phyloP scores from a whole-genome alignment of 306 rosid species.

The Casuarina cunninghamiana region DNA sequence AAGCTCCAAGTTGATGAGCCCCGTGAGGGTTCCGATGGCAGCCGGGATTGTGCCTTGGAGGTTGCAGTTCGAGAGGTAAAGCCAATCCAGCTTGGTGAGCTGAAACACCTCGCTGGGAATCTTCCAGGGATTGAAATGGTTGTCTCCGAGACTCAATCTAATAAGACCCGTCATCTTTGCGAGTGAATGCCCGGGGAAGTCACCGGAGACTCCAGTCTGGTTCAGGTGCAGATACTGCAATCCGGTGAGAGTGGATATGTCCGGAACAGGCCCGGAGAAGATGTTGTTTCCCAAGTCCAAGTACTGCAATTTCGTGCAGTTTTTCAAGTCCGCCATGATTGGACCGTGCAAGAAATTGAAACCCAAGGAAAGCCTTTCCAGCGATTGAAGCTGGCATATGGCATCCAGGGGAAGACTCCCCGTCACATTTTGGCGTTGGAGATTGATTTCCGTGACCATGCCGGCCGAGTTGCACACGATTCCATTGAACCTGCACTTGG shows the following conservation, averaged over 20 bases:
- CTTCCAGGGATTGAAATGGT: constrained; percentile 45
- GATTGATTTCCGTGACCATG: constrained; percentile 55
- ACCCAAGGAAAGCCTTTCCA: constrained; percentile 61
- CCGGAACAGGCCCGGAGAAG: constrained; percentile 65
- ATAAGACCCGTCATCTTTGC: constrained; percentile 44
- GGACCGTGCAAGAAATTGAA: constrained; percentile 50
- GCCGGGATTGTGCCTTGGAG: constrained; percentile 62
- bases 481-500: constrained; percentile 55
- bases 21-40: constrained; percentile 63
- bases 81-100: constrained; percentile 56
- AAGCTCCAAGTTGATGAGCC: constrained; percentile 60
- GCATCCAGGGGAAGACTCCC: constrained; percentile 64
- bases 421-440: constrained; percentile 40
- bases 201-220: constrained; percentile 61
- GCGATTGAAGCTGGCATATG: constrained; percentile 57
- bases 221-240: constrained; percentile 57
- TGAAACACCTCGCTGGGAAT: constrained; percentile 52
- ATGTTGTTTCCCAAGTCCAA: constrained; percentile 71
- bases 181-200: constrained; percentile 75
- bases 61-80: constrained; percentile 62
- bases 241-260: constrained; percentile 43
- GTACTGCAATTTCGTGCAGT: constrained; percentile 53
- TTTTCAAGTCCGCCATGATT: constrained; percentile 44
- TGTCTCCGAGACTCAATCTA: constrained; percentile 76
- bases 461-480: constrained; percentile 43